Evolutionary conservation across 257 asterid species (phyloP), one percentile per base, ranked within the genome.

Genomic region (Solanum chiquidenum): DNA sequence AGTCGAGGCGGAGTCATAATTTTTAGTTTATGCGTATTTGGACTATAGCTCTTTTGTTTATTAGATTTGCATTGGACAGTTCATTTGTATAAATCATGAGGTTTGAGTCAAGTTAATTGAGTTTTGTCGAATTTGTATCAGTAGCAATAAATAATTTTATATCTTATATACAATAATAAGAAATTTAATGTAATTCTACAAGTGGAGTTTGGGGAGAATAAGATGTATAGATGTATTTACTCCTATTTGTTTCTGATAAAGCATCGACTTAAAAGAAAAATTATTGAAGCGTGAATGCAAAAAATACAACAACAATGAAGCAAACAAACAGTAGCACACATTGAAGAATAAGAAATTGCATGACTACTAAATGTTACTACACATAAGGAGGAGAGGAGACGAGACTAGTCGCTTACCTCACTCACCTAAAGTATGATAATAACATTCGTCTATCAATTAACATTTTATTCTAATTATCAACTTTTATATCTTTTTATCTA

Each of bases 141-240:
- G 10, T 55, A 58, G 25, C 0, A 58, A 58, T 58, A 58, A 58
- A 58, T 20, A 7, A 58, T 14, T 44, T 46, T 0, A 1, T 18
- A 18, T 18, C n/a, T 6, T 52, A 18, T 6, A 18, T 55, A 55
- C 4, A 55, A 55, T 55, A 55, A 55, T 18, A 6, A 7, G 6
- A 55, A 55, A 55, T 18, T 16, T 0, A 6, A 18, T 6, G 4
- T 55, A 55, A 18, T 18, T 0, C 0, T 55, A 6, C 10, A 55
- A 18, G 8, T 18, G 1, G 0, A 52, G 1, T 52, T 1, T 5
- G 4, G 3, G 1, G n/a, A 52, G 10, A 55, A 3, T 55, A 55
- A 55, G 10, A 2, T 18, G 3, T 55, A 55, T 0, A 0, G 0
- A 6, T 55, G 23, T 55, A 4, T 2, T 18, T 6, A 7, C 10